These are phyloP conservation scores for Hemileccinum rubropunctum DNA, from an alignment of 768 basidiomycete genomes.

Conservation along the genomic window DNA sequence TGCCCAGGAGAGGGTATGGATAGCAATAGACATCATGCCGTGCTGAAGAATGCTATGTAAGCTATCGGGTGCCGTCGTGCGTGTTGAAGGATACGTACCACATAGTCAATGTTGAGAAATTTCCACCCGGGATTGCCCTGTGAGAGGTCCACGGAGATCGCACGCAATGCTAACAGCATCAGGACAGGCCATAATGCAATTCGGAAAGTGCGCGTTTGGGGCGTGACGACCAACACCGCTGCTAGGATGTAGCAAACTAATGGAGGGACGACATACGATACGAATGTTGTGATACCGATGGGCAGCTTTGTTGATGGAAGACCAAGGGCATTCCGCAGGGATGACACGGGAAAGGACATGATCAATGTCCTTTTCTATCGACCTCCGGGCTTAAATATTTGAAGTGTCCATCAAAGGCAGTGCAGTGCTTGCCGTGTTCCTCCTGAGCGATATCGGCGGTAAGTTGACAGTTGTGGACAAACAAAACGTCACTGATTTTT, in stretches of 20 bases:
- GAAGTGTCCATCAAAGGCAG: too few species aligned
- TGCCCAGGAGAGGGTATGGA: background rate
- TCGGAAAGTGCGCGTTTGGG: background rate
- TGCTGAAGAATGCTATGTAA: background rate
- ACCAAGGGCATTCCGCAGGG: background rate
- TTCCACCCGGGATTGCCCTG: background rate
- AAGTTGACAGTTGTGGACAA: too few species aligned
- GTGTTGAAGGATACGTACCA: background rate
- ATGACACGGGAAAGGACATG: background rate
- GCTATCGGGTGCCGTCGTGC: background rate
- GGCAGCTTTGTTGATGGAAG: background rate
- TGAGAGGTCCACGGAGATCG: background rate
- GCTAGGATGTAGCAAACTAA: background rate
- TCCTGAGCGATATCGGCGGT: too few species aligned
- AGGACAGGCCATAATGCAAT: background rate
- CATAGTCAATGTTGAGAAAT: background rate
- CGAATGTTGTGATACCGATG: background rate
- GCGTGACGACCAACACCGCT: background rate
- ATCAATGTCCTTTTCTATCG: too few species aligned
- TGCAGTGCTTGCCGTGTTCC: too few species aligned
- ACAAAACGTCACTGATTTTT: too few species aligned
- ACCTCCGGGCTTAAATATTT: too few species aligned
- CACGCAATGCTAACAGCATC: background rate
- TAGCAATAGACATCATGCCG: background rate
- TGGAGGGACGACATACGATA: background rate